phyloP scores from a whole-genome alignment of 2,329 filamentous ascomycete species.

The Aspergillus sp. region DNA sequence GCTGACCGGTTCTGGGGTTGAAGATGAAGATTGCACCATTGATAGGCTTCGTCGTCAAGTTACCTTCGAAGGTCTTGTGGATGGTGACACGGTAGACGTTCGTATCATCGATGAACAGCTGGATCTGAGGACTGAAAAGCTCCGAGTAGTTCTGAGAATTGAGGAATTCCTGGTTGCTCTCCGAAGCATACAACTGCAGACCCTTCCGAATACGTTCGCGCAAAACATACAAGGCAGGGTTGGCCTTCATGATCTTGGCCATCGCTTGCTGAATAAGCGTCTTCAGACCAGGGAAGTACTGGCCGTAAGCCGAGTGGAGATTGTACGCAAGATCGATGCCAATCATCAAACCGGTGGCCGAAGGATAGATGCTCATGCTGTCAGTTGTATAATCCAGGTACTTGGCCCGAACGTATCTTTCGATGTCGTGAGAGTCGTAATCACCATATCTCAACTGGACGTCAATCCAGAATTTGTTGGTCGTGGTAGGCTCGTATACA shows the following conservation, averaged over 20 bases:
- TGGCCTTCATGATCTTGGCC: slow-evolving; percentile 99
- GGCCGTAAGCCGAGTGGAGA: slow-evolving; percentile 94
- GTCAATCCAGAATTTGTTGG: slow-evolving; percentile 99
- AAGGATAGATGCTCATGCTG: slow-evolving; percentile 98
- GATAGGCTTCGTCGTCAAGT: slow-evolving; percentile 98
- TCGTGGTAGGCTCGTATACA: slow-evolving; percentile 86
- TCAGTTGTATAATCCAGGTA: slow-evolving; percentile 99
- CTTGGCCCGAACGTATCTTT: slow-evolving; percentile 94
- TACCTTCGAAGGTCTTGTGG: slow-evolving; percentile 99
- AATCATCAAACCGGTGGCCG: slow-evolving; percentile 94
- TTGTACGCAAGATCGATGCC: slow-evolving; percentile 98
- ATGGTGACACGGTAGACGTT: slow-evolving; percentile 99
- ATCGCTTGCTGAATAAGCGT: slow-evolving; percentile 95
- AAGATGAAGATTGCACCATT: slow-evolving; percentile 99
- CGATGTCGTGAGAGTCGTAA: slow-evolving; percentile 98
- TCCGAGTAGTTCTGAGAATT: slow-evolving; percentile 99
- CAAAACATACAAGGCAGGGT: slow-evolving; percentile 91
- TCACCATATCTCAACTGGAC: slow-evolving; percentile 95
- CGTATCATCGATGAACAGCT: slow-evolving; percentile 98
- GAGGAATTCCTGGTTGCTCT: slow-evolving; percentile 98
- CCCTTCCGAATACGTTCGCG: slow-evolving; percentile 98
- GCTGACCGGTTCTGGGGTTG: slow-evolving; percentile 95
- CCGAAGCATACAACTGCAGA: slow-evolving; percentile 94
- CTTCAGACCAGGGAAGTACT: slow-evolving; percentile 98
- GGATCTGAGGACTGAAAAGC: slow-evolving; percentile 97